Percentiles rank a stretch among this genome's conserved stretches.
Conservation (phyloP, 805 yeast genomes). For the Isabelozyma pseudorhagii region DNA sequence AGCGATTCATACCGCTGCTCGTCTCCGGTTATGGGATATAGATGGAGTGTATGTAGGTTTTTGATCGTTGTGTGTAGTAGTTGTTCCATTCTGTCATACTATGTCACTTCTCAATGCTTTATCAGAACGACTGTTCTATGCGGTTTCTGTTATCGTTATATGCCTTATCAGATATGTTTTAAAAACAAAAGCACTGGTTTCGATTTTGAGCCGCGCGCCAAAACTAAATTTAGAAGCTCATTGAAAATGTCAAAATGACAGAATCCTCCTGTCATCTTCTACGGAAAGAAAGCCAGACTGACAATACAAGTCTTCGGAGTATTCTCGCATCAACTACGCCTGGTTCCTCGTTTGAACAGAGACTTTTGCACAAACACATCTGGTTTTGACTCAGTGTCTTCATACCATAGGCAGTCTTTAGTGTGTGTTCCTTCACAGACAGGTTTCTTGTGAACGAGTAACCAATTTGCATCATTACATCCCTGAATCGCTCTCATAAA, state of each 20-base stretch:
- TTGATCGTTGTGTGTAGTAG: constrained; percentile 15
- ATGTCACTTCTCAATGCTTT: not conserved
- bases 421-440: no score
- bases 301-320: no score
- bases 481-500: not conserved
- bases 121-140: not conserved
- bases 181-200: not conserved
- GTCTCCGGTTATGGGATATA: constrained; percentile 1
- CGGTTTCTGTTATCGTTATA: not conserved
- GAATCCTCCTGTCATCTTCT: not conserved
- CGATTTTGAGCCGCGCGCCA: not conserved
- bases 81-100: constrained; percentile 6
- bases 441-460: no score
- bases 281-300: not conserved
- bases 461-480: no score
- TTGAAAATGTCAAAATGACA: not conserved
- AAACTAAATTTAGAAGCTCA: not conserved
- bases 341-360: no score
- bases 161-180: not conserved
- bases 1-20: constrained; percentile 10
- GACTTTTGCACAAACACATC: no score
- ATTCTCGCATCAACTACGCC: no score
- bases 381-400: no score
- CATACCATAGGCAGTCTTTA: no score
- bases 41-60: constrained; percentile 13